These are phyloP conservation scores for Paramecium bursaria DNA, from an alignment of 73 alveolate genomes.

Conservation along the genomic window DNA sequence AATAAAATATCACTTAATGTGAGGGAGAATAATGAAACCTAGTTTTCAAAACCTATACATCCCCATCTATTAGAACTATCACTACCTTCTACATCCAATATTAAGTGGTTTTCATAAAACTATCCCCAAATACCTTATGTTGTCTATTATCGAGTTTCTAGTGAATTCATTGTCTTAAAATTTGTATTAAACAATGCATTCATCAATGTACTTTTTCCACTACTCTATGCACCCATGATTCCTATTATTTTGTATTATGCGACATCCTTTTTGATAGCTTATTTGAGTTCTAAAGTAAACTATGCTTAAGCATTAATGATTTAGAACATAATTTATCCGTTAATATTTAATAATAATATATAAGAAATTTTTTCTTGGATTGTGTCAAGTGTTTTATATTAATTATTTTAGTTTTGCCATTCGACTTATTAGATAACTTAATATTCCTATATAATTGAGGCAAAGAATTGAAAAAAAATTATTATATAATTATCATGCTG, in stretches of 20 bases:
- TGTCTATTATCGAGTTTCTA: background rate
- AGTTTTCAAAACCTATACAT: background rate
- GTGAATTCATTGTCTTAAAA: background rate
- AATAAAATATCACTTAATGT: background rate
- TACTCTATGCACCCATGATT: background rate
- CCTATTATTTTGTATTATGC: too few species aligned
- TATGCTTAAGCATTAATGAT: background rate
- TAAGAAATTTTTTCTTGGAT: too few species aligned
- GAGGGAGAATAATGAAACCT: background rate
- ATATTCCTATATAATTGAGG: too few species aligned
- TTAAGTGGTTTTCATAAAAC: background rate
- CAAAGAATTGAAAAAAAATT: too few species aligned
- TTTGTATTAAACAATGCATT: background rate
- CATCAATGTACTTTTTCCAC: background rate
- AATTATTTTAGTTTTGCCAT: too few species aligned
- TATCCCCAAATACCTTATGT: background rate
- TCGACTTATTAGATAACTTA: too few species aligned
- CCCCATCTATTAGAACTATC: background rate
- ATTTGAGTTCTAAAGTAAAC: background rate
- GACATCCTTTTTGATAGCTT: background rate
- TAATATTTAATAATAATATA: too few species aligned
- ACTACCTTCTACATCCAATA: background rate
- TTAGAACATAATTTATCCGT: too few species aligned
- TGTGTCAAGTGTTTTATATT: too few species aligned
- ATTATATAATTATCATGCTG: too few species aligned